Evolutionary conservation across 306 rosid species (phyloP).

Genomic region (Fragaria iinumae): DNA sequence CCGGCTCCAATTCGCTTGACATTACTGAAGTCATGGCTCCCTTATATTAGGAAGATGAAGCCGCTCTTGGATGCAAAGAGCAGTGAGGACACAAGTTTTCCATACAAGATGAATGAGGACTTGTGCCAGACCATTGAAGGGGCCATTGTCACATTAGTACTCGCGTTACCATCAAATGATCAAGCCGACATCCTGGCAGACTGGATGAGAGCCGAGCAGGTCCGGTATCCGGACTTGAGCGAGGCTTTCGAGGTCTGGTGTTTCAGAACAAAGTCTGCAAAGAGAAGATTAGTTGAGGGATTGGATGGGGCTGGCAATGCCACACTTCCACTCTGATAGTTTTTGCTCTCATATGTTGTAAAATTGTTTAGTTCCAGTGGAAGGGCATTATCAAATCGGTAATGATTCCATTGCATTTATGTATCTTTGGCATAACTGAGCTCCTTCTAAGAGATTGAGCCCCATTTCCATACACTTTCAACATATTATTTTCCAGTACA

Average conservation of each 20-base stretch:
- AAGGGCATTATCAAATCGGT: neutral
- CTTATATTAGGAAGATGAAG: conserved; percentile 78
- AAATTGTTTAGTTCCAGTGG: neutral
- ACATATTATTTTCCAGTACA: neutral
- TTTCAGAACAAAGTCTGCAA: conserved; percentile 86
- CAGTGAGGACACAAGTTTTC: conserved; percentile 48
- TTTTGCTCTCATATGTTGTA: neutral
- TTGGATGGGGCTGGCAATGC: conserved; percentile 40
- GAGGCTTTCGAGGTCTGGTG: conserved; percentile 98
- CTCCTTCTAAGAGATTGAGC: conserved; percentile 9
- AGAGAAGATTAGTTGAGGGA: conserved; percentile 74
- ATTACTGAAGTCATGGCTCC: conserved; percentile 78
- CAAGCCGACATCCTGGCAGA: conserved; percentile 91
- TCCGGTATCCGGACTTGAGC: conserved; percentile 71
- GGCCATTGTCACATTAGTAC: conserved; percentile 63
- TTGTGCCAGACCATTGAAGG: conserved; percentile 82
- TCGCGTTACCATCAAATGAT: conserved; percentile 83
- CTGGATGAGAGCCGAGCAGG: conserved; percentile 65
- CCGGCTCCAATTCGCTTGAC: conserved; percentile 58
- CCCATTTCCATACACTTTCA: neutral
- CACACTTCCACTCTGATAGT: conserved; percentile 34
- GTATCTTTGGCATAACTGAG: neutral
- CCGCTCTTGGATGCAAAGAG: conserved; percentile 66
- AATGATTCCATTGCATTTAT: conserved; percentile 1
- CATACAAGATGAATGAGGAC: conserved; percentile 66